Base-by-base conservation (phyloP, 2,329 filamentous ascomycete species). In the Dactylonectria estremocensis region DNA sequence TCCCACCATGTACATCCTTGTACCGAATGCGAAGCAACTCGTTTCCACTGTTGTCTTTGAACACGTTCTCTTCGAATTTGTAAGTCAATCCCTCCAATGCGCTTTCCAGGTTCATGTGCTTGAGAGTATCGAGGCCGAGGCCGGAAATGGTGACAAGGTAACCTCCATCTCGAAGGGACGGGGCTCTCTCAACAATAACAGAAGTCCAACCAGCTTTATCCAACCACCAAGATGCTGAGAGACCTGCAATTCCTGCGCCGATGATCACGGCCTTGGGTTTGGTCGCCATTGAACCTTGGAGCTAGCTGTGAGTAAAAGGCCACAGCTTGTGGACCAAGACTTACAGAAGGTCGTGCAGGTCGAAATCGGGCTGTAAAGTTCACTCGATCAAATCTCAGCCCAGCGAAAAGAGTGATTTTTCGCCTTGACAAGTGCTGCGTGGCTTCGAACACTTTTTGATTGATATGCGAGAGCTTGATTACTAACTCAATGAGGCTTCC, bases 191-290 rank as follows among this genome's bases (percentile, higher is more conserved):
- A 13, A 64, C 18, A n/a, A 64, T 35, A 16, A 37, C 24, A 8
- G 57, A 50, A 2, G 22, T 60, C 56, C 50, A 66, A 33, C 57
- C 43, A 14, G 50, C 43, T 14, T 61, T 66, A 13, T 66, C 43
- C 14, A 61, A 28, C 43, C 63, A 57, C 56, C 57, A 66, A 24
- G 56, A 49, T 9, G 57, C 52, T 5, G 56, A 56, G 24, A 61
- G 57, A 7, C 52, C 50, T 13, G 57, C n/a, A 16, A 66, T 60
- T 28, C 63, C 56, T 2, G 31, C 54, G 5, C 61, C 61, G 20
- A 64, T 40, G 28, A 61, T 57, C 13, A 61, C n/a, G 10, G 52
- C 63, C 11, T 40, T 53, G 1, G 54, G 61, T 93, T 89, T 61
- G 2, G 24, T 28, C 7, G 24, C 24, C 24, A 28, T 28, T 2